Evolutionary conservation across 331 rosid species (phyloP), one percentile per base, ranked within the genome.

Genomic region (Telfairia occidentalis): DNA sequence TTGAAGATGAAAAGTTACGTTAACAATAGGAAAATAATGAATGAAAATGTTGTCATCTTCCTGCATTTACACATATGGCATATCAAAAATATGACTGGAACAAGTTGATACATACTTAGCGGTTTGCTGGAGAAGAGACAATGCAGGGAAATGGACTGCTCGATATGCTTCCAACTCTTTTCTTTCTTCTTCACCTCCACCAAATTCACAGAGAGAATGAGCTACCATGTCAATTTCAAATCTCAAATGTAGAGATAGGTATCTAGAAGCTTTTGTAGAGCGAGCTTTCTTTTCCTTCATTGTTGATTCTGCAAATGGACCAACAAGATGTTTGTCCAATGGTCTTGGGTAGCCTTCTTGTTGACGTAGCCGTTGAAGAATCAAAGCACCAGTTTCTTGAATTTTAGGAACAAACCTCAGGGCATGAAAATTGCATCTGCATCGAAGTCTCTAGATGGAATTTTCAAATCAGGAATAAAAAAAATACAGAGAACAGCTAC

Each of bases 351-450:
- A 78, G 70, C 83, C 88, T 54, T 78, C 79, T 71, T 77, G 84
- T 37, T 83, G 88, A 7, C 91, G 99, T 80, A 95, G 77, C 82
- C 96, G 90, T 86, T 84, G 90, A 76, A 95, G 92, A 83, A 95
- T 89, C 81, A 90, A 83, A 71, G 93, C 96, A 77, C 97, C 97
- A 10, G 92, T 79, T 87, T 90, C 86, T 95, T 92, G 99, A 78
- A 95, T 90, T 87, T 83, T 90, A 79, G 96, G 96, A 80, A 86
- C 89, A 88, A 95, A 95, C 83, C 85, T 94, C 84, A 95, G 85
- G 72, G 97, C 96, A 43, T 91, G 90, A 81, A 95, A 95, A 84
- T 95, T 95, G 85, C 99, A 95, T 87, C 97, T 91, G 99, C 99
- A 95, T 75, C 99, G 96, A 86, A 95, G 96, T 84, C 96, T 92